Conservation (phyloP, 805 yeast genomes). For the Ogataea methylovora region DNA sequence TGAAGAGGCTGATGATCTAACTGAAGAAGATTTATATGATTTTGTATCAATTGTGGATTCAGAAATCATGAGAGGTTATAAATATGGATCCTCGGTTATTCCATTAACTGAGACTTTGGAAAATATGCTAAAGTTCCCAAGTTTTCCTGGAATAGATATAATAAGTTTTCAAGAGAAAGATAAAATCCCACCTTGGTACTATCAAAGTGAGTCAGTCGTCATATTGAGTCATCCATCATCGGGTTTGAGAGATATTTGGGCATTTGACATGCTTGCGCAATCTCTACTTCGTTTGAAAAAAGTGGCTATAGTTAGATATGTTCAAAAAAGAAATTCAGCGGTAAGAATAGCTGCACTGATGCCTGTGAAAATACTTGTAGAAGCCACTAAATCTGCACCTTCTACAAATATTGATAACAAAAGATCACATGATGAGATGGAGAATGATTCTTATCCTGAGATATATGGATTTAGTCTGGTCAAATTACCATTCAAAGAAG, state of each 20-base stretch:
- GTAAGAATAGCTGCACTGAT: slow-evolving; percentile 44
- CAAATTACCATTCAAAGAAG: slow-evolving; percentile 68
- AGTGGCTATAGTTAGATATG: slow-evolving; percentile 58
- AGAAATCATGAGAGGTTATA: slow-evolving; percentile 51
- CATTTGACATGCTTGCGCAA: slow-evolving; percentile 42
- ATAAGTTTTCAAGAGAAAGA: slow-evolving; percentile 47
- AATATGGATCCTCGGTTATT: slow-evolving; percentile 54
- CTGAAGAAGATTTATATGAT: slow-evolving; percentile 12
- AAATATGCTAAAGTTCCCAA: slow-evolving; percentile 33
- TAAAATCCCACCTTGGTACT: slow-evolving; percentile 49
- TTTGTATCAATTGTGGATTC: slow-evolving; percentile 28
- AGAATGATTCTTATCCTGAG: slow-evolving; percentile 8
- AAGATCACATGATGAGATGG: slow-evolving; percentile 12
- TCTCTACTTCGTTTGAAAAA: slow-evolving; percentile 40
- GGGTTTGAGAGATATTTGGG: slow-evolving; percentile 26
- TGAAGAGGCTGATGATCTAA: slow-evolving; percentile 9
- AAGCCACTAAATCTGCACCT: slow-evolving; percentile 8
- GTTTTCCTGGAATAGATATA: slow-evolving; percentile 52
- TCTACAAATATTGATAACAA: slow-evolving; percentile 9
- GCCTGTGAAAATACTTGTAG: slow-evolving; percentile 33
- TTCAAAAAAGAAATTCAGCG: slow-evolving; percentile 39
- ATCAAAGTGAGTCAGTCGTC: slow-evolving; percentile 51
- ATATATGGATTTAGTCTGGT: slow-evolving; percentile 39
- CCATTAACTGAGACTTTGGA: slow-evolving; percentile 44
- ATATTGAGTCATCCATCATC: slow-evolving; percentile 23